Conservation (phyloP, 805 yeast genomes). For the Maudiozyma serrabonitensis region DNA sequence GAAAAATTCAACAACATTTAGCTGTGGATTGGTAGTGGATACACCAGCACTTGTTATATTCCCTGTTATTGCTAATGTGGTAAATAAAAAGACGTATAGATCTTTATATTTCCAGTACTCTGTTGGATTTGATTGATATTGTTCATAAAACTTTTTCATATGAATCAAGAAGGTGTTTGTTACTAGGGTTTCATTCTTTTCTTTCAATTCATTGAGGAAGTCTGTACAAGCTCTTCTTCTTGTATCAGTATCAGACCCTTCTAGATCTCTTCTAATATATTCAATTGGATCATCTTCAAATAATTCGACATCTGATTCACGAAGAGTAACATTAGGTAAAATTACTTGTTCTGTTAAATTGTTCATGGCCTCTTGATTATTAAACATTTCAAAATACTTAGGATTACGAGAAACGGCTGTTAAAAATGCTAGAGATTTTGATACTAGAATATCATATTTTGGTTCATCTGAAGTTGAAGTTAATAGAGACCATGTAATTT, state of each 20-base stretch:
- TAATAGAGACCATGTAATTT: slow-evolving; percentile 71
- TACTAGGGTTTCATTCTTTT: slow-evolving; percentile 60
- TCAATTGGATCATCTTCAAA: slow-evolving; percentile 97
- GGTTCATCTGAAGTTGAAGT: slow-evolving; percentile 56
- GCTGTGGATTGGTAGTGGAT: slow-evolving; percentile 69
- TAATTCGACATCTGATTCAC: slow-evolving; percentile 82
- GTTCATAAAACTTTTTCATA: slow-evolving; percentile 55
- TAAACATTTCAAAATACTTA: slow-evolving; percentile 56
- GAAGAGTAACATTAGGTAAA: slow-evolving; percentile 76
- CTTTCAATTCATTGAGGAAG: slow-evolving; percentile 77
- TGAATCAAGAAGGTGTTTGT: slow-evolving; percentile 68
- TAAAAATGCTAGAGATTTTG: slow-evolving; percentile 69
- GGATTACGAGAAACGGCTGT: slow-evolving; percentile 71
- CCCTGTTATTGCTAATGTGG: slow-evolving; percentile 88
- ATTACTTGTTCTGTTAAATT: slow-evolving; percentile 76
- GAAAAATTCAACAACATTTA: slow-evolving; percentile 84
- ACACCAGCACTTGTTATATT: slow-evolving; percentile 80
- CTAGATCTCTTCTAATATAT: slow-evolving; percentile 83
- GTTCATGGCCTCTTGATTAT: slow-evolving; percentile 50
- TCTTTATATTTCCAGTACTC: slow-evolving; percentile 79
- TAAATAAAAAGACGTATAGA: slow-evolving; percentile 74
- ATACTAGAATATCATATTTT: slow-evolving; percentile 76
- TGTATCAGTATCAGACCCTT: slow-evolving; percentile 89
- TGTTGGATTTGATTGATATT: slow-evolving; percentile 34
- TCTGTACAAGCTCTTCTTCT: slow-evolving; percentile 91